Base-by-base conservation (phyloP, 208 protist genomes). In the Borovskyia barvae region DNA sequence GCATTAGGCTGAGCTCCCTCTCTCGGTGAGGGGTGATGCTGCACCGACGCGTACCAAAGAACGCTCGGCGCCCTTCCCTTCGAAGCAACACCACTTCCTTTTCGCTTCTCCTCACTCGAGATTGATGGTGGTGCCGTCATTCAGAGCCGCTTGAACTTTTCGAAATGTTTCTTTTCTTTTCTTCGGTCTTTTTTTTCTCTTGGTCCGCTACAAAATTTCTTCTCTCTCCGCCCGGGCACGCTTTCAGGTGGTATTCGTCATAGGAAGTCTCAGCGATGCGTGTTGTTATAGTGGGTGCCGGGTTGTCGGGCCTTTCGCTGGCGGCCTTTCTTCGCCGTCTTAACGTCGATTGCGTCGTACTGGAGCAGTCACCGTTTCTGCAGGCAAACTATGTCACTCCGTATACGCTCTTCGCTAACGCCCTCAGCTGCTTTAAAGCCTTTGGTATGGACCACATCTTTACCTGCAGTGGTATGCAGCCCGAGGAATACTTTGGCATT, bases 391-490 rank as follows among this genome's bases (percentile, higher is more conserved):
- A 90, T 63, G 58, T 77, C 11, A 15, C 66, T 9, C 89, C 89
- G 1, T 82, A 88, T 41, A 82, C 71, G 1, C 70, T 95, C 22
- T 95, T 83, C 56, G 90, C 90, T 9, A 93, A 92, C 65, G 90
- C 90, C 1, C 62, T 95, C 12, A 95, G 84, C 52, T 95, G 90
- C 52, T 95, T 80, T 60, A 92, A 92, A 54, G 90, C 90, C 0
- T 95, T 92, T 56, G 80, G 53, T 20, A 75, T 95, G 70, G 85
- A 85, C 14, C 55, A 80, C 71, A 28, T 89, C 28, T 82, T 93
- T 51, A 56, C 52, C 12, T 42, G 54, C 22, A 65, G 50, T 22
- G 69, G 72, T 42, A 64, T 76, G 30, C 41, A 74, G 11, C 81
- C 77, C 7, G 83, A 93, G 35, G 62, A 56, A 45, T 72, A 61